These are phyloP conservation scores for Aspergillus ochraceoroseus DNA, from an alignment of 2,329 filamentous ascomycete genomes.

Conservation along the genomic window DNA sequence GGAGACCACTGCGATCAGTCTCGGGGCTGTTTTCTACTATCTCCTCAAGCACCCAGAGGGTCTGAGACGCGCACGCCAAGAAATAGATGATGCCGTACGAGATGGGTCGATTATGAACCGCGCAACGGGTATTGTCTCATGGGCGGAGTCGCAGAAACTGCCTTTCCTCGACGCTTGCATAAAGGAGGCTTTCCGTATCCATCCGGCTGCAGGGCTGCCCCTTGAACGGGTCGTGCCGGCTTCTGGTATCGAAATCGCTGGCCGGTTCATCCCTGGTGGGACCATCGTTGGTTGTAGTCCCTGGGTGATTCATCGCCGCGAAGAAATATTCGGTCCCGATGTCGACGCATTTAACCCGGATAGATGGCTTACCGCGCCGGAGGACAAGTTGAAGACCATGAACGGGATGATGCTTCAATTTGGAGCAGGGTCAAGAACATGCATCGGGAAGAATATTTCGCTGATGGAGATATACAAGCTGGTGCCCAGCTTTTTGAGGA, in stretches of 20 bases:
- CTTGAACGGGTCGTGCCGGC: slow-evolving; percentile 36
- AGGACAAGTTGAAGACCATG: slow-evolving; percentile 28
- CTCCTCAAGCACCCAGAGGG: slow-evolving; percentile 57
- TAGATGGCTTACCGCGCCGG: slow-evolving; percentile 41
- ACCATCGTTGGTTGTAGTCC: slow-evolving; percentile 45
- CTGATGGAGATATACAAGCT: slow-evolving; percentile 34
- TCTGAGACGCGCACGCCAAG: slow-evolving; percentile 41
- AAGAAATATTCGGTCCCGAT: slow-evolving; percentile 38
- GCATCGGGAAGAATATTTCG: slow-evolving; percentile 35
- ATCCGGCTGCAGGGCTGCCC: slow-evolving; percentile 33
- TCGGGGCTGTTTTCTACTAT: slow-evolving; percentile 69
- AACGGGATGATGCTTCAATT: slow-evolving; percentile 31
- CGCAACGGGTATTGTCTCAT: slow-evolving; percentile 5
- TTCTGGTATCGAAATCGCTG: slow-evolving; percentile 28
- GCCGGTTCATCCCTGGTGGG: slow-evolving; percentile 34
- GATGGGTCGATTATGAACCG: slow-evolving; percentile 10
- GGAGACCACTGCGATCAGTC: slow-evolving; percentile 73
- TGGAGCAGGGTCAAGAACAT: slow-evolving; percentile 29
- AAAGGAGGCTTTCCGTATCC: slow-evolving; percentile 38
- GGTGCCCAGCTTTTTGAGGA: slow-evolving; percentile 22
- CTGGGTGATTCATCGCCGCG: slow-evolving; percentile 43
- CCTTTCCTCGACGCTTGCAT: slow-evolving; percentile 36
- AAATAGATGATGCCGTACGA: slow-evolving; percentile 55
- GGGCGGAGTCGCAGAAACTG: slow-evolving; percentile 20
- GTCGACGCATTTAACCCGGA: slow-evolving; percentile 43